These are phyloP conservation scores for Prunus yedoensis DNA, from an alignment of 331 rosid species.

Conservation along the genomic window DNA sequence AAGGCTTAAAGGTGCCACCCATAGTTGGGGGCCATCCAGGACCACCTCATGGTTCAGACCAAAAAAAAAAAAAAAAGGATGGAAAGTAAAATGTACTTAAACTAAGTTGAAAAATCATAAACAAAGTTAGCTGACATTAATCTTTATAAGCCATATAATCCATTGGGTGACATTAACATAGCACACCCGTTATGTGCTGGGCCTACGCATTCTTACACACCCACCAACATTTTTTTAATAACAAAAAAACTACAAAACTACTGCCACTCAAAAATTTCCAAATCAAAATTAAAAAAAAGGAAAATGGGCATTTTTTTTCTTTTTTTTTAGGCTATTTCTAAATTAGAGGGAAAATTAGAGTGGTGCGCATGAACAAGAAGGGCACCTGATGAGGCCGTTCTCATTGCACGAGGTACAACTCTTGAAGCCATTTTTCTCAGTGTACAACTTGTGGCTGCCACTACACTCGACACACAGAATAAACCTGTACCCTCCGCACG, in stretches of 20 bases:
- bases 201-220: conserved; percentile 18
- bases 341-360: conserved; percentile 24
- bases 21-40: too few species aligned
- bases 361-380: conserved; percentile 60
- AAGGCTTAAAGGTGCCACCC: too few species aligned
- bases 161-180: background rate
- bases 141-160: background rate
- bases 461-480: conserved; percentile 68
- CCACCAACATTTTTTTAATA: conserved; percentile 4
- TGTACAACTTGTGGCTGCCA: conserved; percentile 81
- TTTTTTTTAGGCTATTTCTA: background rate
- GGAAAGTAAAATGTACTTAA: background rate
- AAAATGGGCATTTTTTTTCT: background rate
- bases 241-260: conserved; percentile 28
- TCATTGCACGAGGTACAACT: conserved; percentile 72
- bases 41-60: too few species aligned
- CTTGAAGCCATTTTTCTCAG: conserved; percentile 66
- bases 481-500: conserved; percentile 73
- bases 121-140: conserved; percentile 10
- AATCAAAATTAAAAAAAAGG: too few species aligned
- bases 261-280: background rate
- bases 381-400: conserved; percentile 85
- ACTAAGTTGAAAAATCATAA: background rate
- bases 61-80: too few species aligned
- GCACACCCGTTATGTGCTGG: conserved; percentile 14